Evolutionary conservation across 2,329 filamentous ascomycete species (phyloP).

Genomic region (Colletotrichum sp.): DNA sequence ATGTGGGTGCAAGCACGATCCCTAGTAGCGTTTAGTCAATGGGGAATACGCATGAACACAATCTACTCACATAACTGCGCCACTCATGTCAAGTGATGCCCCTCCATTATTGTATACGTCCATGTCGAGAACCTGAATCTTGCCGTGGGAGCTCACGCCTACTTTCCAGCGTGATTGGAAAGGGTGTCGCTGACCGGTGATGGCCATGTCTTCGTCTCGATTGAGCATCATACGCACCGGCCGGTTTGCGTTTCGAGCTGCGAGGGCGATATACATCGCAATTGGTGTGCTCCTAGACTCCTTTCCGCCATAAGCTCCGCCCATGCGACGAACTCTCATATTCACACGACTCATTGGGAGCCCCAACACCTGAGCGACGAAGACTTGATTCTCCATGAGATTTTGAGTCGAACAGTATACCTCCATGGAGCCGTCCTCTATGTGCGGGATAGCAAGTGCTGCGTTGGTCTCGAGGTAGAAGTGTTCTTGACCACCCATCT

Average conservation of each 20-base stretch:
- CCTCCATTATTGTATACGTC: not conserved
- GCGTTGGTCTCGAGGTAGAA: not conserved
- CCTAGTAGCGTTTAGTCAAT: not conserved
- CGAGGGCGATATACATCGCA: not conserved
- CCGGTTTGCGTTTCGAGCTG: not conserved
- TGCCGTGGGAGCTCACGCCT: not conserved
- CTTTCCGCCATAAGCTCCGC: not conserved
- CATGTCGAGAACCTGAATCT: not conserved
- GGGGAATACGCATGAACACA: rapidly evolving
- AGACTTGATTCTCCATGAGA: not conserved
- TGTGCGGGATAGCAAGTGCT: not conserved
- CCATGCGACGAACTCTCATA: not conserved
- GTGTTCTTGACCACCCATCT: not conserved
- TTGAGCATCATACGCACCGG: not conserved
- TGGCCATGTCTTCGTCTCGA: not conserved
- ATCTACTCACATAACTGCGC: not conserved
- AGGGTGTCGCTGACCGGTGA: not conserved
- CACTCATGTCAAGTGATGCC: not conserved
- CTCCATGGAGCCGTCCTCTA: not conserved
- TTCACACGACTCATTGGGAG: not conserved
- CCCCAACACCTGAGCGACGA: not conserved
- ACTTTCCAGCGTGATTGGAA: not conserved
- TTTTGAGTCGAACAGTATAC: not conserved
- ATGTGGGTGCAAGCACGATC: not conserved
- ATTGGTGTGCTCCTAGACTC: not conserved